These are phyloP conservation scores for Gryganskiella cystojenkinii DNA, from an alignment of 192 early-diverging fungal species.

Conservation along the genomic window DNA sequence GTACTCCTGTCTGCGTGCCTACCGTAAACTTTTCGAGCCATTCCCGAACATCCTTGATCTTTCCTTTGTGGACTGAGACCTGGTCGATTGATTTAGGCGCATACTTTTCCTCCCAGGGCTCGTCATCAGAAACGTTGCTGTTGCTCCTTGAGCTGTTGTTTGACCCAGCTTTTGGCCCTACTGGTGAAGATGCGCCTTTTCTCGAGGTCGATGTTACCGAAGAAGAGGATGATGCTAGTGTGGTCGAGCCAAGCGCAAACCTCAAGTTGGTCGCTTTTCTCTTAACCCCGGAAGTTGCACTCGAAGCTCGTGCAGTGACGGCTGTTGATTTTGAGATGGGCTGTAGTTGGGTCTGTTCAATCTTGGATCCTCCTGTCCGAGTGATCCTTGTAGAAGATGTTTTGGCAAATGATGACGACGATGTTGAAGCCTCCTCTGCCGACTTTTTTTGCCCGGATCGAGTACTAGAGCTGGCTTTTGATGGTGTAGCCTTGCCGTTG, in stretches of 20 bases:
- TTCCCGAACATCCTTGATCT: slow-evolving; percentile 61
- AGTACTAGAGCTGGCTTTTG: neutral
- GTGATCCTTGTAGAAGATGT: no score
- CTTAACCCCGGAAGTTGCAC: neutral
- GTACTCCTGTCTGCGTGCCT: neutral
- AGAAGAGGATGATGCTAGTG: slow-evolving; percentile 11
- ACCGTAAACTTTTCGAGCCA: slow-evolving; percentile 62
- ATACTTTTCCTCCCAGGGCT: slow-evolving; percentile 45
- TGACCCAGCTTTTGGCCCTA: neutral
- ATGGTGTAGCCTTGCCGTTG: neutral
- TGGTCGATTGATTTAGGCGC: slow-evolving; percentile 44
- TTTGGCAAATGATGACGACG: neutral
- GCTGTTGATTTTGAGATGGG: neutral
- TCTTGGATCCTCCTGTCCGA: neutral
- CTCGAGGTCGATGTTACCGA: neutral
- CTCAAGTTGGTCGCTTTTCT: slow-evolving; percentile 16
- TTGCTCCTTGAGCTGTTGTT: neutral
- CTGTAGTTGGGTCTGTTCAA: neutral
- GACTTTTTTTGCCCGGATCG: slow-evolving; percentile 1
- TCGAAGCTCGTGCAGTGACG: neutral
- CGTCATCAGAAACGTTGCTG: neutral
- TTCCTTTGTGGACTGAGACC: slow-evolving; percentile 62
- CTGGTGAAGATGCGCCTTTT: neutral
- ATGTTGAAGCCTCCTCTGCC: neutral
- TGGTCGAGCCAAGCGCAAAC: neutral